Evolutionary conservation across 2,329 filamentous ascomycete genomes (phyloP).

Genomic region (Incumbomyces delicatus): DNA sequence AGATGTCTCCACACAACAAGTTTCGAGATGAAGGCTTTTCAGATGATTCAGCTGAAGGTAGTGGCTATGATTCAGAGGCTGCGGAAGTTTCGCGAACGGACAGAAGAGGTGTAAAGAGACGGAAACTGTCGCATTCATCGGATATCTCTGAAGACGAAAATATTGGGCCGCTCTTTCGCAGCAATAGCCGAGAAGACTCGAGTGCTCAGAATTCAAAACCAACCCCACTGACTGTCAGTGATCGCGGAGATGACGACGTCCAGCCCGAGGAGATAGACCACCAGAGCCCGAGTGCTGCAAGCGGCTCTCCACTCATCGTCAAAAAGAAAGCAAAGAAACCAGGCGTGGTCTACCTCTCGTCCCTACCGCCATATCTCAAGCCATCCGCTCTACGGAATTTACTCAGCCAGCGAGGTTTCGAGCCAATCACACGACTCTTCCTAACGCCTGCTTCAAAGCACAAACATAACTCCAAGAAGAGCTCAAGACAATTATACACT

Average conservation of each 20-base stretch:
- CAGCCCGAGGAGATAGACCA: conserved; percentile 1
- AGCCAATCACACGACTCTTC: conserved; percentile 35
- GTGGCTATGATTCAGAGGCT: conserved; percentile 38
- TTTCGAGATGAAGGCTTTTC: conserved; percentile 29
- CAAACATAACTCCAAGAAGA: conserved; percentile 25
- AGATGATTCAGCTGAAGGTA: conserved; percentile 31
- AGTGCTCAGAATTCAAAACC: background rate
- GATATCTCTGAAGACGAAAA: conserved; percentile 26
- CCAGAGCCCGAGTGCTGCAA: background rate
- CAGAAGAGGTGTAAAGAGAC: conserved; percentile 12
- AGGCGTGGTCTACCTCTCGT: conserved; percentile 37
- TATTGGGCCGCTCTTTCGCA: conserved; percentile 8
- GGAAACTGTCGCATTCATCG: conserved; percentile 18
- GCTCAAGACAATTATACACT: conserved; percentile 32
- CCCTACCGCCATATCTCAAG: conserved; percentile 38
- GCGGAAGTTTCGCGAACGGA: conserved; percentile 30
- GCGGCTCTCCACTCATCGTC: background rate
- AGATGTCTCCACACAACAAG: conserved; percentile 24
- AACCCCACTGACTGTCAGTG: conserved; percentile 19
- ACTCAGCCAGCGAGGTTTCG: conserved; percentile 32
- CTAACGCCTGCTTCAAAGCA: conserved; percentile 29
- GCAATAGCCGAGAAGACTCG: conserved; percentile 13
- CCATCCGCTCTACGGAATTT: conserved; percentile 36
- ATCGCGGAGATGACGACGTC: conserved; percentile 42
- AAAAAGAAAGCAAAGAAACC: conserved; percentile 11